Percentiles rank a stretch among this genome's conserved stretches.
These are phyloP conservation scores for Microsporum canis DNA, from an alignment of 2,329 filamentous ascomycete genomes.

Conservation along the genomic window DNA sequence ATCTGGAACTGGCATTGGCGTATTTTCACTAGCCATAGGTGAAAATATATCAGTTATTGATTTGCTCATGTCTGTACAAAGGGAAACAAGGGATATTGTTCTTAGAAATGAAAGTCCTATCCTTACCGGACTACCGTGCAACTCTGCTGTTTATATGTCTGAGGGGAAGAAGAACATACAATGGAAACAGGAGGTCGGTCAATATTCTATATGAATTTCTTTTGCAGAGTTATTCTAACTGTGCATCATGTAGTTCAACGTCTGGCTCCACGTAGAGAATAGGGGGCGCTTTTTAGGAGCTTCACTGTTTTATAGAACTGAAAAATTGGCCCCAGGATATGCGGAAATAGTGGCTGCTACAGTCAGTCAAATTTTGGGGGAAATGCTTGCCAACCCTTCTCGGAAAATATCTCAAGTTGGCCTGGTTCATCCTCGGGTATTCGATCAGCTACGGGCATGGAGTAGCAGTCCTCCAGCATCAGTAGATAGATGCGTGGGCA, in stretches of 20 bases:
- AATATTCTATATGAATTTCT: background rate
- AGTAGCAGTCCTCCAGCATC: background rate
- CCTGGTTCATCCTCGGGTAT: background rate
- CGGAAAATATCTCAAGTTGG: background rate
- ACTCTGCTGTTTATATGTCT: background rate
- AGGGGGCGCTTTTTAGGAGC: background rate
- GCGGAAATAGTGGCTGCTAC: background rate
- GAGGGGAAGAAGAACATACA: background rate
- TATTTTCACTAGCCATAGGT: background rate
- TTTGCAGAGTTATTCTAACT: background rate
- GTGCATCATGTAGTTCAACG: background rate
- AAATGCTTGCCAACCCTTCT: background rate
- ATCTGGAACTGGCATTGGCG: background rate
- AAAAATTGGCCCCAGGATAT: background rate
- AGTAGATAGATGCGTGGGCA: background rate
- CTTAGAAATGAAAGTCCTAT: background rate
- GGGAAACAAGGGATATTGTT: background rate
- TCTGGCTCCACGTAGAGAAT: background rate
- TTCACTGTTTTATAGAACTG: background rate
- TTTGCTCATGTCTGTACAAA: background rate
- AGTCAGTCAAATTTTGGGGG: background rate
- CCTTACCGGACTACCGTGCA: background rate
- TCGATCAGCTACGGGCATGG: background rate
- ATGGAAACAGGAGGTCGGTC: background rate
- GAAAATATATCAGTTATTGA: background rate